Percentiles rank a stretch among this genome's conserved stretches.
Evolutionary conservation across 2,329 filamentous ascomycete genomes (phyloP).

Genomic region (Lomentospora prolificans): DNA sequence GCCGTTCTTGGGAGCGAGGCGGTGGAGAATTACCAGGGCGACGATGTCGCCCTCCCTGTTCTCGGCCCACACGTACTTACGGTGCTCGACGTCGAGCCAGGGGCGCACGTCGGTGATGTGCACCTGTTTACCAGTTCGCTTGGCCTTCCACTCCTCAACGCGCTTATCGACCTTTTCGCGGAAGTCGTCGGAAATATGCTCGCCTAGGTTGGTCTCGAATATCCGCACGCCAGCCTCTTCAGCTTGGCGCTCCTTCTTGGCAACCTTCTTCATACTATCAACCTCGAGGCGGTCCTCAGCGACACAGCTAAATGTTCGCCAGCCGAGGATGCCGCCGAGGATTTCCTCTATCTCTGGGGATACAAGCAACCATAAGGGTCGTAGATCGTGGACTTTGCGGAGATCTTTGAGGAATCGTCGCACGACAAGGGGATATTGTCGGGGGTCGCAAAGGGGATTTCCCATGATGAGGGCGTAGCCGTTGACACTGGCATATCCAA

Average conservation of each 20-base stretch:
- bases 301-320: conserved; percentile 80
- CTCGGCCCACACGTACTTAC: conserved; percentile 75
- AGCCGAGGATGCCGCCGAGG: conserved; percentile 69
- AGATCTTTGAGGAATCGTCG: conserved; percentile 66
- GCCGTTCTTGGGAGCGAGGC: conserved; percentile 69
- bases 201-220: conserved; percentile 57
- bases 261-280: conserved; percentile 56
- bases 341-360: conserved; percentile 69
- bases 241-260: conserved; percentile 69
- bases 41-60: conserved; percentile 62
- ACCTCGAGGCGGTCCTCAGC: conserved; percentile 83
- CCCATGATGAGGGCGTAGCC: conserved; percentile 79
- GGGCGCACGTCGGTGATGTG: conserved; percentile 84
- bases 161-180: conserved; percentile 60
- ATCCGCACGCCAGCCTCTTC: conserved; percentile 80
- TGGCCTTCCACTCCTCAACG: conserved; percentile 69
- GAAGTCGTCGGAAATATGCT: conserved; percentile 45
- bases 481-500: conserved; percentile 69
- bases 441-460: conserved; percentile 72
- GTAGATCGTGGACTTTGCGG: conserved; percentile 57
- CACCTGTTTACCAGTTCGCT: conserved; percentile 74
- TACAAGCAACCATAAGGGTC: conserved; percentile 85
- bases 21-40: conserved; percentile 73
- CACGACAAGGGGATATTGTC: conserved; percentile 67
- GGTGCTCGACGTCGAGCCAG: conserved; percentile 75